Evolutionary conservation across 192 early-diverging fungal species (phyloP), one percentile per base, ranked within the genome.

Genomic region (Podila horticola): DNA sequence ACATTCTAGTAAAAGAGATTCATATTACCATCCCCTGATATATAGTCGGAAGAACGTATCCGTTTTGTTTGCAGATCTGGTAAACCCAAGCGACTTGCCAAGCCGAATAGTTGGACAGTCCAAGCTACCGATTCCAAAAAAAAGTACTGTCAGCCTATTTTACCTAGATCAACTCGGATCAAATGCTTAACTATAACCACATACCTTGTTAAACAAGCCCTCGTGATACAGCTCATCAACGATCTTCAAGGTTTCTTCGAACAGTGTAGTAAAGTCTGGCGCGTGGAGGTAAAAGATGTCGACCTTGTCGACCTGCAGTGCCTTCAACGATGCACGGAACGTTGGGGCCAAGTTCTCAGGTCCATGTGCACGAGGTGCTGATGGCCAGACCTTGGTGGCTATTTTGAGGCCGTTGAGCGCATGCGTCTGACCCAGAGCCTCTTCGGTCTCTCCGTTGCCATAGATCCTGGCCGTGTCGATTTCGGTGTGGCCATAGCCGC

Each of bases 201-300:
- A 2, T 84, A 74, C 82, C 22, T 67, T 38, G n/a, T 76, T 79
- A 66, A 92, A 92, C 24, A 63, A 71, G 7, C 90, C 90, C 58
- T 84, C 85, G 36, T 86, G 62, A 62, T 92, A 89, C n/a, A 92
- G 70, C 28, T 88, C 88, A 30, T 92, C 75, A 4, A 92, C 88
- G 28, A 87, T 87, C 30, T 69, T 64, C 41, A 90, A 63, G 12
- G 91, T 92, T 5, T 77, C 69, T 66, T 84, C 90, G 41, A 89
- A 86, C 5, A 87, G 86, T 2, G 85, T 88, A 0, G 83, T 67
- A 66, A 87, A 84, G 58, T 92, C 91, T 1, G 88, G 89, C 1
- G 88, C 88, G 60, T 92, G 91, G 6, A 92, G 76, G 61, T 92
- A 92, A 59, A 92, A 89, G 24, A 91, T 87, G 65, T 91, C 89